phyloP scores from a whole-genome alignment of 2,329 filamentous ascomycete species.

The Amphichorda felina region DNA sequence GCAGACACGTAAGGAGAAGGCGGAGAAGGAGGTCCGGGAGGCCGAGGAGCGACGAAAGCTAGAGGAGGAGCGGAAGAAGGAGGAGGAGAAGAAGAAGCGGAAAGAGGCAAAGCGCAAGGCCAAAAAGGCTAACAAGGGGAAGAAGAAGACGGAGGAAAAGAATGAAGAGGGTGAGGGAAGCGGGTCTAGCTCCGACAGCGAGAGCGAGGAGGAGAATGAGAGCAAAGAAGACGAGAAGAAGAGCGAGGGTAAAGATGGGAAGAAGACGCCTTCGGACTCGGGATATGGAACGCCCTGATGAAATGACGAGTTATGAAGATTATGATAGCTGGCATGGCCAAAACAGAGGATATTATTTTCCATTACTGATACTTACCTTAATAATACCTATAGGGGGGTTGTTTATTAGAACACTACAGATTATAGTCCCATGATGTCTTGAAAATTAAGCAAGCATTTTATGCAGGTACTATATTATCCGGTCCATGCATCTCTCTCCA shows the following conservation, averaged over 20 bases:
- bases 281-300: slow-evolving; percentile 5
- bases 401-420: too few relatives aligned
- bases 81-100: slow-evolving; percentile 17
- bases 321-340: too few relatives aligned
- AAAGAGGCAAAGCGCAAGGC: slow-evolving; percentile 15
- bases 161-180: slow-evolving; percentile 9
- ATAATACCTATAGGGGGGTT: too few relatives aligned
- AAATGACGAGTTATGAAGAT: too few relatives aligned
- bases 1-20: slow-evolving; percentile 35
- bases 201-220: not conserved
- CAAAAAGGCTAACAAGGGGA: slow-evolving; percentile 10
- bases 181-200: not conserved
- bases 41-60: slow-evolving; percentile 26
- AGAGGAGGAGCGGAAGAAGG: slow-evolving; percentile 22
- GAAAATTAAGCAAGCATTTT: too few relatives aligned
- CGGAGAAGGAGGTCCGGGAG: slow-evolving; percentile 29
- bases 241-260: slow-evolving; percentile 1
- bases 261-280: slow-evolving; percentile 3
- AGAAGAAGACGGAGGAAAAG: slow-evolving; percentile 14
- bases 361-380: too few relatives aligned
- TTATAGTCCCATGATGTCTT: too few relatives aligned
- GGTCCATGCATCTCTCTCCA: too few relatives aligned
- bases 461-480: too few relatives aligned
- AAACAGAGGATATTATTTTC: too few relatives aligned
- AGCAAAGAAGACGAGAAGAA: not conserved